A percentile compares a stretch with the other conserved stretches of the same genome.
These are phyloP conservation scores for Paracoccidioides brasiliensis DNA, from an alignment of 2,329 filamentous ascomycete genomes.

Conservation along the genomic window DNA sequence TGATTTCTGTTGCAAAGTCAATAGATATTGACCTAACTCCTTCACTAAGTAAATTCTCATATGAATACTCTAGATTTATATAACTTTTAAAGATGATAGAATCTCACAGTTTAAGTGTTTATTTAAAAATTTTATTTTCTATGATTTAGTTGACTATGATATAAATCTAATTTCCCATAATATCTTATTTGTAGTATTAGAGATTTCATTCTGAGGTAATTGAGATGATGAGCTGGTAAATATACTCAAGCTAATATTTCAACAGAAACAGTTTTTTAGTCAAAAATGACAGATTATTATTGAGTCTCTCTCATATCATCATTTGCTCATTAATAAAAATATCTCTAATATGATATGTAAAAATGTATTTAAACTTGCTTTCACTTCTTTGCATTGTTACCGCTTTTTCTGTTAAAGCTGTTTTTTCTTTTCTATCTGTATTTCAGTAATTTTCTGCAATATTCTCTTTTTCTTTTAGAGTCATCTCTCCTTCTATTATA, in stretches of 20 bases:
- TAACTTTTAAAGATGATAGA: slow-evolving; percentile 28
- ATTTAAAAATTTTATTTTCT: slow-evolving; percentile 17
- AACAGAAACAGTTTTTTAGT: slow-evolving; percentile 6
- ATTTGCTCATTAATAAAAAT: slow-evolving; percentile 3
- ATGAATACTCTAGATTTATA: slow-evolving; percentile 19
- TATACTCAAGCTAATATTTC: slow-evolving; percentile 8
- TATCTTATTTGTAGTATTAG: slow-evolving; percentile 22
- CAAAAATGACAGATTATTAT: slow-evolving; percentile 5
- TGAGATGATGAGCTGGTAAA: slow-evolving; percentile 14
- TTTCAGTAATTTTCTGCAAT: not conserved
- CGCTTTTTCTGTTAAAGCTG: not conserved
- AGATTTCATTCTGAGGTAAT: slow-evolving; percentile 27
- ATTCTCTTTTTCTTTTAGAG: not conserved
- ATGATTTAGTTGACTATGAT: slow-evolving; percentile 20
- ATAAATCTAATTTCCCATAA: slow-evolving; percentile 26
- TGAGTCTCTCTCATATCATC: slow-evolving; percentile 5
- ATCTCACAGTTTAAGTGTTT: slow-evolving; percentile 20
- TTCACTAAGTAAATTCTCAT: slow-evolving; percentile 8
- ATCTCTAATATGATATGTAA: slow-evolving; percentile 5
- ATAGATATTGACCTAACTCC: slow-evolving; percentile 8
- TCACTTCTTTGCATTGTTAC: slow-evolving; percentile 2
- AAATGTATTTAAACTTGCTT: not conserved
- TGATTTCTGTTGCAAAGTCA: slow-evolving; percentile 6
- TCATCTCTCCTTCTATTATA: too few species aligned
- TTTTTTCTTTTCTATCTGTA: not conserved